Evolutionary conservation across 208 protist genomes (phyloP).

Genomic region (Wallacemonas collosoma): DNA sequence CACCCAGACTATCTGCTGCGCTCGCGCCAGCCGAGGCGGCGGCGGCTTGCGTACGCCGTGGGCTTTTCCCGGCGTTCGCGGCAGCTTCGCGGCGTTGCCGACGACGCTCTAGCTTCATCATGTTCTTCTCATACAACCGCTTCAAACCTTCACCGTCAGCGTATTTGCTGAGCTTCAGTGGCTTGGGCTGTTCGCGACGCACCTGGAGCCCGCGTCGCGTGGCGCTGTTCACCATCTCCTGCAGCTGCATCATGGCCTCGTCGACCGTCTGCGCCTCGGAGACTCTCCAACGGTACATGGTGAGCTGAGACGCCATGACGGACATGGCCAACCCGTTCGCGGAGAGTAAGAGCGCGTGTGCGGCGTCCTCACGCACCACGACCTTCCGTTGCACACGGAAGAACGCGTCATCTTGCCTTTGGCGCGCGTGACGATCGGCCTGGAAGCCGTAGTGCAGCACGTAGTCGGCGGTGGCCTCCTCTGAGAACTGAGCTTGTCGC

Average conservation of each 20-base stretch:
- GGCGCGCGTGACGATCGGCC: constrained; percentile 19
- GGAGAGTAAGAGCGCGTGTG: constrained; percentile 67
- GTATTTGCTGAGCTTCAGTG: constrained; percentile 38
- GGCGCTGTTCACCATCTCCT: constrained; percentile 50
- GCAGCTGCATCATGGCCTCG: constrained; percentile 53
- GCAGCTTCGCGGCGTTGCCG: constrained; percentile 15
- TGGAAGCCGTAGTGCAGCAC: constrained; percentile 49
- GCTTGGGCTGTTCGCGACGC: constrained; percentile 22
- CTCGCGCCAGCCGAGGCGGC: no score
- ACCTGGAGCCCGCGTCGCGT: constrained; percentile 50
- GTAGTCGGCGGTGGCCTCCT: constrained; percentile 31
- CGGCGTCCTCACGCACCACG: constrained; percentile 38
- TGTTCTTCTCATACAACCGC: constrained; percentile 24
- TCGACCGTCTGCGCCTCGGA: constrained; percentile 71
- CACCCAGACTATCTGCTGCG: background rate
- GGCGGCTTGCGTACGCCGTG: no score
- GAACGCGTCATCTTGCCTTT: constrained; percentile 62
- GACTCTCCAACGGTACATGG: constrained; percentile 85
- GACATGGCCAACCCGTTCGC: constrained; percentile 78
- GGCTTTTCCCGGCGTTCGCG: background rate
- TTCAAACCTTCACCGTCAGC: constrained; percentile 32
- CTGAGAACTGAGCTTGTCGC: constrained; percentile 9
- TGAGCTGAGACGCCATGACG: constrained; percentile 79
- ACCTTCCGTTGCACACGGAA: constrained; percentile 60
- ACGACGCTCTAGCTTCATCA: constrained; percentile 24